Percentiles rank a stretch among this genome's conserved stretches.
These are phyloP conservation scores for Aureobasidium sp. DNA, from an alignment of 2,329 filamentous ascomycete species.

Conservation along the genomic window DNA sequence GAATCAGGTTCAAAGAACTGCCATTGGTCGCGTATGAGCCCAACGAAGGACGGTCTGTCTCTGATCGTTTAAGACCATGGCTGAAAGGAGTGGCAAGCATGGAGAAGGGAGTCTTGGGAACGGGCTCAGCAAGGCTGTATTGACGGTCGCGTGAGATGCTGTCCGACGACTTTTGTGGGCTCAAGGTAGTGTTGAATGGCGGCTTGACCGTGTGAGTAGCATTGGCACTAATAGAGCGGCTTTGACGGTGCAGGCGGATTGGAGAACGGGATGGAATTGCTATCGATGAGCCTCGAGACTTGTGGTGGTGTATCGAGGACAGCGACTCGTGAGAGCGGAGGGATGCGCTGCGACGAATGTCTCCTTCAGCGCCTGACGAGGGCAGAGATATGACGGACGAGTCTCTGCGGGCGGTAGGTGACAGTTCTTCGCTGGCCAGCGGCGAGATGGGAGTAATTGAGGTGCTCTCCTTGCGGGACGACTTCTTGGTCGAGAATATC, in stretches of 20 bases:
- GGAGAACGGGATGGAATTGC: constrained; percentile 16
- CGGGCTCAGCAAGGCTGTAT: background rate
- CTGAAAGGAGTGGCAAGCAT: constrained; percentile 13
- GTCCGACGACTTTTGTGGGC: constrained; percentile 29
- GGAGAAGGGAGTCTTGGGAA: constrained; percentile 14
- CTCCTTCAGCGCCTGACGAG: constrained; percentile 30
- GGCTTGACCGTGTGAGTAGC: constrained; percentile 13
- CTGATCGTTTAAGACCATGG: constrained; percentile 15
- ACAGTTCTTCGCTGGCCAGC: constrained; percentile 5
- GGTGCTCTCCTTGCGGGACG: constrained; percentile 4
- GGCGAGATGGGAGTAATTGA: constrained; percentile 7
- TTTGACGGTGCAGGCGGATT: constrained; percentile 17
- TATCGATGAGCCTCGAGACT: constrained; percentile 10
- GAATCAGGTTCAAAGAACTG: background rate
- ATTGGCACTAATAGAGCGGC: constrained; percentile 20
- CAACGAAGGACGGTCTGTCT: constrained; percentile 10
- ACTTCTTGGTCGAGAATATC: constrained; percentile 10
- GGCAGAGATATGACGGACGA: constrained; percentile 25
- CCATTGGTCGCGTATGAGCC: background rate
- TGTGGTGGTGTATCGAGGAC: constrained; percentile 4
- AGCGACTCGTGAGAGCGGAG: constrained; percentile 32
- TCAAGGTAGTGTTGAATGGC: constrained; percentile 10
- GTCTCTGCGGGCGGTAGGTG: background rate
- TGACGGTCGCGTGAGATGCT: constrained; percentile 4
- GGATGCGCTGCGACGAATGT: constrained; percentile 35